phyloP scores from a whole-genome alignment of 139 green algal genomes.

The Dunaliella sp. region DNA sequence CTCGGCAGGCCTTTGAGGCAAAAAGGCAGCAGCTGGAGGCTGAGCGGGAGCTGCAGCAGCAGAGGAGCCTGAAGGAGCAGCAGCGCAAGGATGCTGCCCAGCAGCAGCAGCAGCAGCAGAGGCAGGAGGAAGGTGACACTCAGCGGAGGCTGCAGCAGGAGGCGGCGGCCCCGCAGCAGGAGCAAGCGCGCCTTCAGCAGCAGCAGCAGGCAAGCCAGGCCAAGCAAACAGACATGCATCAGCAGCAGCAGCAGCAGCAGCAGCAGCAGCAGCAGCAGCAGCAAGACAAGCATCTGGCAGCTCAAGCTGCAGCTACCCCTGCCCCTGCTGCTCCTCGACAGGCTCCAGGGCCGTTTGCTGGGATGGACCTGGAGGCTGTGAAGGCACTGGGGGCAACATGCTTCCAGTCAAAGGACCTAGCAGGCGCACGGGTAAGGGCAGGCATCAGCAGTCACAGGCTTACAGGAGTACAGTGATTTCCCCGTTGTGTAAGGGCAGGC shows the following conservation, averaged over 20 bases:
- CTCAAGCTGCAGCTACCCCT: neutral
- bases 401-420: neutral
- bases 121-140: too few species aligned
- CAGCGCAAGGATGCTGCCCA: neutral
- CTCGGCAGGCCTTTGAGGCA: neutral
- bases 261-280: neutral
- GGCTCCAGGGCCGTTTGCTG: neutral
- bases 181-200: neutral
- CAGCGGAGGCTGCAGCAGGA: too few species aligned
- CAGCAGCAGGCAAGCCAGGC: too few species aligned
- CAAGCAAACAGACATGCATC: too few species aligned
- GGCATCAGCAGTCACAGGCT: too few species aligned
- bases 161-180: too few species aligned
- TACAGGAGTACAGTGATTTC: too few species aligned
- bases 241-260: neutral
- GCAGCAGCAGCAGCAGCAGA: neutral
- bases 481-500: too few species aligned
- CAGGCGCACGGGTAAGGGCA: neutral
- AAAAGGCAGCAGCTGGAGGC: neutral
- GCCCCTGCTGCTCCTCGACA: neutral
- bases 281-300: neutral
- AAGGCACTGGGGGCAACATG: neutral
- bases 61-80: neutral
- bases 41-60: conserved; percentile 2
- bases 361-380: neutral